A percentile compares a stretch with the other conserved stretches of the same genome.
Evolutionary conservation across 768 basidiomycete genomes (phyloP).

Genomic region (Leucocoprinus leucothites): DNA sequence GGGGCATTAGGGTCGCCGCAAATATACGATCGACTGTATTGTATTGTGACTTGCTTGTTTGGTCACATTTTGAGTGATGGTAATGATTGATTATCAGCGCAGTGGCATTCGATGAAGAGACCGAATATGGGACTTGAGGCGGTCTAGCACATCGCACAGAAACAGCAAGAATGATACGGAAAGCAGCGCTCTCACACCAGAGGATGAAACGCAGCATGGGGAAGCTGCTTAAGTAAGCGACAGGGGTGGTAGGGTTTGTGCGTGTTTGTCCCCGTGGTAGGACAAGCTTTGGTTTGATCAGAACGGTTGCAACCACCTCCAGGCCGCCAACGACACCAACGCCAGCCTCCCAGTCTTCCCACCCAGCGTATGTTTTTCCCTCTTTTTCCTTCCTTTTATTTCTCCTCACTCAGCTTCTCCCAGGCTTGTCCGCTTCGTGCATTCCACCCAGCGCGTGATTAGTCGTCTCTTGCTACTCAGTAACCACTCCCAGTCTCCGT

Average conservation of each 20-base stretch:
- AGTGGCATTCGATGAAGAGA: too few relatives aligned
- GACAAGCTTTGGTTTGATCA: conserved; percentile 31
- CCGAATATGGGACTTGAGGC: not conserved
- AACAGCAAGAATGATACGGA: not conserved
- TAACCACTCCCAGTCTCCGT: conserved; percentile 18
- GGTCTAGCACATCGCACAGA: not conserved
- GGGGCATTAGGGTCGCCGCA: too few relatives aligned
- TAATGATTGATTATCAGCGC: too few relatives aligned
- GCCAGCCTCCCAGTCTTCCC: conserved; percentile 19
- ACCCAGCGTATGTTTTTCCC: conserved; percentile 10
- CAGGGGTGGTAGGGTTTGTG: conserved; percentile 10
- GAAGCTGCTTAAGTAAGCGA: not conserved
- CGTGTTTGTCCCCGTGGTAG: conserved; percentile 23
- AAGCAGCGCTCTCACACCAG: too few relatives aligned
- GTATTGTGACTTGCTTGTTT: too few relatives aligned
- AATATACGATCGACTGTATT: too few relatives aligned
- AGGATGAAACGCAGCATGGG: not conserved
- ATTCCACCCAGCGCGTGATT: conserved; percentile 10
- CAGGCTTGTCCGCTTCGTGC: conserved; percentile 6
- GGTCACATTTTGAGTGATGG: too few relatives aligned
- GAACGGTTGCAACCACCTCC: conserved; percentile 40
- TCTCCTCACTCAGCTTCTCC: conserved; percentile 8
- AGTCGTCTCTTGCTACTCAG: conserved; percentile 10
- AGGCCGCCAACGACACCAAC: conserved; percentile 38
- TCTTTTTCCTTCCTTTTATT: not conserved